Percentiles rank a stretch among this genome's conserved stretches.
Evolutionary conservation across 306 rosid species (phyloP).

Genomic region (Prinsepia uniflora): DNA sequence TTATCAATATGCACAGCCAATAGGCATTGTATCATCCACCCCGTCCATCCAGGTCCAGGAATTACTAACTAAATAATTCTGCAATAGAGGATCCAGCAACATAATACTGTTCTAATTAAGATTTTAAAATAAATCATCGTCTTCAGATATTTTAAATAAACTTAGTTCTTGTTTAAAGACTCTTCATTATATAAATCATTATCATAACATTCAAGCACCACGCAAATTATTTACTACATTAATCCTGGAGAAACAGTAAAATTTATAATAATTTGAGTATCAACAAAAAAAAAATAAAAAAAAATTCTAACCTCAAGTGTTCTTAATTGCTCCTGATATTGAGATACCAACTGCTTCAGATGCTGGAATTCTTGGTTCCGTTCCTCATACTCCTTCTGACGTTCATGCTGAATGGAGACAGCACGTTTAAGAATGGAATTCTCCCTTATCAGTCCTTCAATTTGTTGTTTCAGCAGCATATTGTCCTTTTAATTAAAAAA

Average conservation of each 20-base stretch:
- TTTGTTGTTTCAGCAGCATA: constrained; percentile 71
- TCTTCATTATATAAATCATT: too few relatives aligned
- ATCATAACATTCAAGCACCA: not conserved
- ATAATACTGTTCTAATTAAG: not conserved
- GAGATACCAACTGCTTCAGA: constrained; percentile 69
- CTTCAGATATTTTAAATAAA: not conserved
- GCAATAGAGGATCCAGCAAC: not conserved
- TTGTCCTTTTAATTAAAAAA: constrained; percentile 55
- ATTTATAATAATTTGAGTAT: not conserved
- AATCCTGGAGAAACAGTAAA: not conserved
- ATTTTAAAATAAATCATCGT: not conserved
- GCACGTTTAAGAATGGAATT: constrained; percentile 77
- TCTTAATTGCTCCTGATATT: constrained; percentile 83
- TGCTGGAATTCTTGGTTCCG: constrained; percentile 68
- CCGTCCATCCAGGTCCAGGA: not conserved
- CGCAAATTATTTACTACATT: not conserved
- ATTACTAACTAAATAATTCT: not conserved
- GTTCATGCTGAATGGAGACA: constrained; percentile 74
- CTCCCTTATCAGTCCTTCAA: constrained; percentile 65
- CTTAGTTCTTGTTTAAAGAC: not conserved
- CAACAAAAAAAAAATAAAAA: constrained; percentile 13
- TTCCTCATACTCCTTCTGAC: constrained; percentile 62
- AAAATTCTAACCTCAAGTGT: constrained; percentile 65
- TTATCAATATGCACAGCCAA: not conserved
- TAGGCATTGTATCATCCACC: not conserved